Conservation (phyloP, 2,329 filamentous ascomycete genomes). For the Verticillium nonalfalfae region DNA sequence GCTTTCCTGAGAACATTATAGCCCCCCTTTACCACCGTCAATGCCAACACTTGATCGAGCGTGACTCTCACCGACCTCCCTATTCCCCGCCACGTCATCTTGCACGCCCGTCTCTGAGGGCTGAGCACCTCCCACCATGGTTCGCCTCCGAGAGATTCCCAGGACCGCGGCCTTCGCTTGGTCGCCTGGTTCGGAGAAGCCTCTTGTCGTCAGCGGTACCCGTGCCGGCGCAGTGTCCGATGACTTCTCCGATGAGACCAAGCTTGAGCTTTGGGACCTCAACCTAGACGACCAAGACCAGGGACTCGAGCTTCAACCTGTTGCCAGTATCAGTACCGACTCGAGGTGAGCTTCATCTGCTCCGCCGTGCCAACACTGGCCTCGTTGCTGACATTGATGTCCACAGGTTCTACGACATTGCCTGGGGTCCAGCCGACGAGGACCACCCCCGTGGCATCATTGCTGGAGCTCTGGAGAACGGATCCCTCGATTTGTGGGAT, state of each 20-base stretch:
- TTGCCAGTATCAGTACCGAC: conserved; percentile 78
- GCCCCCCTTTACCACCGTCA: background rate
- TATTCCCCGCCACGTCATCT: background rate
- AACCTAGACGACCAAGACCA: conserved; percentile 70
- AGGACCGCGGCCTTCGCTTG: conserved; percentile 96
- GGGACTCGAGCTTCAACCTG: conserved; percentile 76
- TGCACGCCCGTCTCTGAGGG: conserved; percentile 7
- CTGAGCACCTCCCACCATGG: conserved; percentile 55
- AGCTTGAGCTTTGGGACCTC: conserved; percentile 94
- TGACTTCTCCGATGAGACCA: conserved; percentile 96
- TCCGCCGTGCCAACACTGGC: background rate
- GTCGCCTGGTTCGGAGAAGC: conserved; percentile 74
- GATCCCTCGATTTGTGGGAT: conserved; percentile 89
- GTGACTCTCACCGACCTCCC: background rate
- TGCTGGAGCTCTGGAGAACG: conserved; percentile 91
- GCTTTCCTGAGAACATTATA: background rate
- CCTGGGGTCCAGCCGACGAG: conserved; percentile 79
- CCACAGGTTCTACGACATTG: conserved; percentile 91
- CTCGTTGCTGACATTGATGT: background rate
- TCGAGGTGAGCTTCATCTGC: conserved; percentile 61
- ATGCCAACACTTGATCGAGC: background rate
- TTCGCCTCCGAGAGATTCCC: conserved; percentile 92
- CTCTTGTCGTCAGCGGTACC: conserved; percentile 87
- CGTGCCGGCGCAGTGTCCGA: conserved; percentile 91
- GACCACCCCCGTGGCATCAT: conserved; percentile 82